Conservation (phyloP, 352 stramenopile genomes). For the Phytophthora meadii region DNA sequence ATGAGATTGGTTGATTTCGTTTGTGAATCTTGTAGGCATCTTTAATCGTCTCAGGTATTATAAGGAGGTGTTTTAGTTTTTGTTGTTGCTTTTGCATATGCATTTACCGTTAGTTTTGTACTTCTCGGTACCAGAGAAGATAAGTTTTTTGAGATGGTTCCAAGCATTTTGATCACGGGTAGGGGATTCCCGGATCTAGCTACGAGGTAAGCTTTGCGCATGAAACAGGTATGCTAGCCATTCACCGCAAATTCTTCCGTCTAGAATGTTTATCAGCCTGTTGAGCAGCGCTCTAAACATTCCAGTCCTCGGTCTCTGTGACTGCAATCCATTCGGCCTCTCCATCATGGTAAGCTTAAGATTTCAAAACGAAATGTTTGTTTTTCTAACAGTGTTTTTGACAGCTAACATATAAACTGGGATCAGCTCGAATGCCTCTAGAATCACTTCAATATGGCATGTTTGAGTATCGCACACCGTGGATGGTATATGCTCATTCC, state of each 20-base stretch:
- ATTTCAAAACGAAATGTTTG: not conserved
- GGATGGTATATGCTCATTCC: constrained; percentile 1
- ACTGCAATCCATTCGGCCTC: constrained; percentile 96
- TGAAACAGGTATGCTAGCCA: not conserved
- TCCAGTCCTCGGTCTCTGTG: constrained; percentile 92
- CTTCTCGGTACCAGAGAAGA: constrained; percentile 59
- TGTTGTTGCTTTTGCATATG: too few species aligned
- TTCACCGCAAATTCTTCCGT: not conserved
- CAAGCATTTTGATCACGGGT: constrained; percentile 94
- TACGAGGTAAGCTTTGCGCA: constrained; percentile 58
- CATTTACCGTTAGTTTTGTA: too few species aligned
- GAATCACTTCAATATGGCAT: constrained; percentile 72
- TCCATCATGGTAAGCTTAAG: constrained; percentile 83
- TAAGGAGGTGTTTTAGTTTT: not conserved
- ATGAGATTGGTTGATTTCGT: too few species aligned
- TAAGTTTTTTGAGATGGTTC: constrained; percentile 86
- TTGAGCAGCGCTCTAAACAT: constrained; percentile 78
- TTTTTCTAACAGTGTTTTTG: not conserved
- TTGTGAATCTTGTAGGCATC: constrained; percentile 68
- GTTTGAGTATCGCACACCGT: not conserved
- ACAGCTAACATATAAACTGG: constrained; percentile 91
- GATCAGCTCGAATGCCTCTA: constrained; percentile 84
- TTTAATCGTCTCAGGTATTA: constrained; percentile 91
- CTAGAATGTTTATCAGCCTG: constrained; percentile 85
- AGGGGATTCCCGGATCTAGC: constrained; percentile 95